Base-by-base conservation (phyloP, 2,329 filamentous ascomycete species). In the Aspergillus transmontanensis region DNA sequence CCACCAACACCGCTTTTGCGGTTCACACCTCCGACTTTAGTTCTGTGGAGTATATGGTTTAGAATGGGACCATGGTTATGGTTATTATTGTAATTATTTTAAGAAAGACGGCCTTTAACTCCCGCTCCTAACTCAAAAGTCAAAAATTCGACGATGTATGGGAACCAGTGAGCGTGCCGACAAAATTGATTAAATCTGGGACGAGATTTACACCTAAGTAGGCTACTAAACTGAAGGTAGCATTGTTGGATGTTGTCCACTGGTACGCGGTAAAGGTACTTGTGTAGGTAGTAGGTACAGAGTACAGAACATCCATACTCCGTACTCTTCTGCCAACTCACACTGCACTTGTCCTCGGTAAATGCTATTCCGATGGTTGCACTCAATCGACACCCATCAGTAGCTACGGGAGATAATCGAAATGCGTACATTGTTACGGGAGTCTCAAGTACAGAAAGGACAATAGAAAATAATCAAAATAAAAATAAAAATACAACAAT, bases 51-150 rank as follows among this genome's bases (percentile, higher is more conserved):
- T 58, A 6, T 39, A 54, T 10, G 21, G 34, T 54, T 54, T 54
- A 16, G 32, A 34, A 63, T 61, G 58, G 58, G 54, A 61, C 59
- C 46, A 65, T 61, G 60, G 58, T 56, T 63, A 66, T 51, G 55
- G 55, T 65, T 58, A 53, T 60, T 66, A 48, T 57, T 58, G 45
- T 41, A 48, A 60, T 57, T 59, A 39, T 56, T 58, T 63, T 55
- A 59, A 61, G 50, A 55, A 61, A 53, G 51, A 39, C 63, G 50
- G 55, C 51, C 51, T 59, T 57, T 36, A 23, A 58, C 34, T 57
- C 59, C 58, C 56, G 59, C 46, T 32, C 58, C 54, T 61, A 66
- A 66, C 60, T 61, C 66, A 68, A 66, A 68, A 64, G 43, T 59
- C 62, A 63, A 59, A 36, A 45, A 26, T 16, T 21, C 53, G 26